Percentiles rank a stretch among this genome's conserved stretches.
phyloP scores from a whole-genome alignment of 169 alveolate species.

The Plasmodium fragile region DNA sequence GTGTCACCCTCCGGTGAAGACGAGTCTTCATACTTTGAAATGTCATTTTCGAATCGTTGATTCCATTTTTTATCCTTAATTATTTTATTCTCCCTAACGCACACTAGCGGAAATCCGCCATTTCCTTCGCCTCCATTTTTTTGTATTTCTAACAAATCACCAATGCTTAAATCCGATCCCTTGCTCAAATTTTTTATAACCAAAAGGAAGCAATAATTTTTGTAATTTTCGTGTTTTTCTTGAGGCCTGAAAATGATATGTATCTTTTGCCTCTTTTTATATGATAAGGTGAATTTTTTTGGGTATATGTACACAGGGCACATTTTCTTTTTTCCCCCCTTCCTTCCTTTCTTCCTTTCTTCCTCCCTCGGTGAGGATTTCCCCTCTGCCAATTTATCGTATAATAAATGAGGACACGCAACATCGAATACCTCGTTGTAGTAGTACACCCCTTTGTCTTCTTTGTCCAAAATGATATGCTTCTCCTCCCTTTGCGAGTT shows the following conservation, averaged over 20 bases:
- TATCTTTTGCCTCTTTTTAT: slow-evolving; percentile 36
- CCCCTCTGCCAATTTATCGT: slow-evolving; percentile 6
- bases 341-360: not conserved
- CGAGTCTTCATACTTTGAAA: slow-evolving; percentile 44
- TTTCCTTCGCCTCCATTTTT: slow-evolving; percentile 12
- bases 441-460: slow-evolving; percentile 38
- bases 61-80: slow-evolving; percentile 37
- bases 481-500: slow-evolving; percentile 2
- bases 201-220: slow-evolving; percentile 55
- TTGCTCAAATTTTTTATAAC: slow-evolving; percentile 18
- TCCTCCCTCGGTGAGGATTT: not conserved
- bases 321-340: not conserved
- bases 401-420: slow-evolving; percentile 6
- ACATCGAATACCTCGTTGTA: slow-evolving; percentile 46
- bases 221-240: slow-evolving; percentile 51
- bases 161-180: slow-evolving; percentile 43
- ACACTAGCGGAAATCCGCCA: slow-evolving; percentile 42
- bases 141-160: slow-evolving; percentile 38
- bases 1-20: slow-evolving; percentile 24
- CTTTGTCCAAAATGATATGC: not conserved
- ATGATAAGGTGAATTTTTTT: slow-evolving; percentile 14
- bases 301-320: slow-evolving; percentile 73
- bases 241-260: slow-evolving; percentile 44
- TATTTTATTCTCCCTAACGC: slow-evolving; percentile 46
- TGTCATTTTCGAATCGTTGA: slow-evolving; percentile 10